Evolutionary conservation across 148 eudicot genomes (phyloP), one percentile per base, ranked within the genome.

Genomic region (Cornus florida): DNA sequence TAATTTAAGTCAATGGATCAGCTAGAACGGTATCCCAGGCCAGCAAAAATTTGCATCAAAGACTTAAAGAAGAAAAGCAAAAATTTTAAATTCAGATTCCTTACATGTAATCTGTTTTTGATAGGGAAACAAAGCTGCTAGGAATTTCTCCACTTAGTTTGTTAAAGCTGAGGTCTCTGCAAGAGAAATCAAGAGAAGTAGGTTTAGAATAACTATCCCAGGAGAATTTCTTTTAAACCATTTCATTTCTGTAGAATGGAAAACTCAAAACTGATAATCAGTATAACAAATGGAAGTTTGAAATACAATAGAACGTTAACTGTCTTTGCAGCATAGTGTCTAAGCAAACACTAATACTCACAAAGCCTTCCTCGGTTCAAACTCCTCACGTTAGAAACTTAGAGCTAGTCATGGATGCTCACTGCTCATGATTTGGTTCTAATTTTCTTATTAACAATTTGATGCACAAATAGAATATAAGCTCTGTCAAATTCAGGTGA

Each of bases 121-220:
- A 1, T 77, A 82, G 76, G 16, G 24, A 3, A 19, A 0, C 4
- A 65, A 31, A 76, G 41, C 6, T 79, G 57, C 46, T 60, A 6
- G 89, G 85, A 66, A 87, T 84, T 69, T 69, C 74, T 28, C 89
- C 89, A 46, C 43, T 87, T 22, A 87, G 70, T 60, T 80, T 84
- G 73, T 87, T 87, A 43, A 87, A 87, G 74, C 87, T 87, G 43
- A 83, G 77, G 35, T 83, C 86, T 57, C 86, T 83, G 80, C 79
- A 75, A 79, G 20, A 69, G 62, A 41, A 53, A 46, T 38, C 16
- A 78, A 69, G 38, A 68, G 13, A 22, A 14, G 5, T 64, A 23
- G 56, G 8, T 13, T 38, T 50, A 65, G 43, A 75, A 41, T 75
- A 56, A 65, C 14, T 64, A 7, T n/a, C 66, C 23, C 66, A 20